Evolutionary conservation across 257 asterid genomes (phyloP), one percentile per base, ranked within the genome.

Genomic region (Capsicum baccatum): DNA sequence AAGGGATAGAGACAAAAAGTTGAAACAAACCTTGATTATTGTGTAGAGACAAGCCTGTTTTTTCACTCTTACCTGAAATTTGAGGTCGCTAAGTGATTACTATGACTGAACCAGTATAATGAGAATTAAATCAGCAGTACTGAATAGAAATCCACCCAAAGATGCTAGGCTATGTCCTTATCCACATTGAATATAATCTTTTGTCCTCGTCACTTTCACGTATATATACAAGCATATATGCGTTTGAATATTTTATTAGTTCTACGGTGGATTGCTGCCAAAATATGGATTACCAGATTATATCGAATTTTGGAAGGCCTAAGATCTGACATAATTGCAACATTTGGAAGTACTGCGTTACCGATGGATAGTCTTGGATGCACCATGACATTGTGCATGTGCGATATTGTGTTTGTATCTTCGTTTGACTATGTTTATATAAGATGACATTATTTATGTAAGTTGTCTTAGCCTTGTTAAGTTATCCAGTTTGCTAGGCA

Each of bases 161-260:
- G 90, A 89, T 91, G 97, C 85, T 91, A 92, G 69, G 94, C 93
- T 83, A 90, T 88, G 84, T 94, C 94, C 88, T 91, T 89, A 84
- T 90, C 97, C 83, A 94, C 93, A 79, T 89, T 90, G 86, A 92
- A 91, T 83, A 92, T 90, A 86, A 91, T 91, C 63, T 92, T 92
- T 91, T 91, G 67, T 91, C 95, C 89, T 83, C 78, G 86, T 94
- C 93, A 80, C 91, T 90, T 86, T 91, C 97, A 85, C 94, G 90
- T 87, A 91, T 88, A 79, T 92, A 93, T 79, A 92, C 97, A 82
- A 93, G 97, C 95, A 92, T 93, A 85, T 91, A 91, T 3, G 92
- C 92, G 76, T 90, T 92, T n/a, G 96, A 94, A 86, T 92, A 89
- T 85, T 91, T 93, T 84, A 94, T 87, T 81, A 93, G 91, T 80